Evolutionary conservation across 371 early-diverging fungal genomes (phyloP).

Genomic region (Mucor plumbeus): DNA sequence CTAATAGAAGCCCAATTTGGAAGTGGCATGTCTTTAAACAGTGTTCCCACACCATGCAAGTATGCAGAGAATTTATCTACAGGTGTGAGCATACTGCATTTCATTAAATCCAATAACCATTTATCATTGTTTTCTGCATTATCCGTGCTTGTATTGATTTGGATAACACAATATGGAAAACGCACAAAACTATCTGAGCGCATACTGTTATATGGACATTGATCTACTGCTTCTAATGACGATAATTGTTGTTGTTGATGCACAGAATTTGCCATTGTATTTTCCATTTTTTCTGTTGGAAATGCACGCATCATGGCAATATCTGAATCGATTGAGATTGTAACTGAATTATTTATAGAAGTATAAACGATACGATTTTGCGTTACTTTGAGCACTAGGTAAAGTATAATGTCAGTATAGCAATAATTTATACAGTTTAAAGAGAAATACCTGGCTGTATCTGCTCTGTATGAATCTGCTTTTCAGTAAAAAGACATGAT

Average conservation of each 20-base stretch:
- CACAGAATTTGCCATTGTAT: too few species aligned
- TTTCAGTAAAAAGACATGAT: constrained; percentile 7
- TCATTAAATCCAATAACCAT: background rate
- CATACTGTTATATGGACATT: background rate
- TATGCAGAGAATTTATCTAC: constrained; percentile 20
- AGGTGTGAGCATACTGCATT: constrained; percentile 6
- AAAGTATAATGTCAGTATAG: background rate
- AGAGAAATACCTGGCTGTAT: constrained; percentile 22
- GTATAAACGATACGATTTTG: constrained; percentile 24
- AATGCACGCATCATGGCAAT: constrained; percentile 20
- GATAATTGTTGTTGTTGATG: too few species aligned
- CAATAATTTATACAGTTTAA: background rate
- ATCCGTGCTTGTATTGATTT: constrained; percentile 2
- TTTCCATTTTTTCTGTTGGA: background rate
- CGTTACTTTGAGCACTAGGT: constrained; percentile 20
- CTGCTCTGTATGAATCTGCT: background rate
- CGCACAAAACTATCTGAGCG: background rate
- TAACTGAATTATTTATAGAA: constrained; percentile 4
- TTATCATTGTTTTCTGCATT: background rate
- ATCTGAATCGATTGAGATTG: constrained; percentile 27
- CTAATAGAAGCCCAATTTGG: constrained; percentile 18
- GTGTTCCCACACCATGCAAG: constrained; percentile 24
- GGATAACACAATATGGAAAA: constrained; percentile 30
- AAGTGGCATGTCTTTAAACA: constrained; percentile 15
- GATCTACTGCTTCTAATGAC: background rate